Conservation (phyloP, 2,329 filamentous ascomycete genomes). For the Aspergillus aculeatinus region DNA sequence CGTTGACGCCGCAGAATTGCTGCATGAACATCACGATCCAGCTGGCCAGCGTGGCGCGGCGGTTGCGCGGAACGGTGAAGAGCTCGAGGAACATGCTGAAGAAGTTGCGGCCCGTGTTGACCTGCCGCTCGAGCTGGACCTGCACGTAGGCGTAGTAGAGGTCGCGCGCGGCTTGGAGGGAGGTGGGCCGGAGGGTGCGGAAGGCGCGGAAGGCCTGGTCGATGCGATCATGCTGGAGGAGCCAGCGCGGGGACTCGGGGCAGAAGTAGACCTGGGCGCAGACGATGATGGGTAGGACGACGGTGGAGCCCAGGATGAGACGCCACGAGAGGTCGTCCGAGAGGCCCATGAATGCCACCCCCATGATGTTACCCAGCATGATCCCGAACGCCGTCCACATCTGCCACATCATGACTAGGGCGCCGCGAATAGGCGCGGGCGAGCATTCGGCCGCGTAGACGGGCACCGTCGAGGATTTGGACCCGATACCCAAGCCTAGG, state of each 20-base stretch:
- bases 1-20: slow-evolving; percentile 57
- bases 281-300: slow-evolving; percentile 58
- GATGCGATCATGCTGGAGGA: slow-evolving; percentile 50
- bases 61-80: slow-evolving; percentile 61
- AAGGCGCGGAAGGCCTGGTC: slow-evolving; percentile 52
- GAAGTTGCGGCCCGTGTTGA: slow-evolving; percentile 52
- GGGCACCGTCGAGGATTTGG: slow-evolving; percentile 47
- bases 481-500: slow-evolving; percentile 44
- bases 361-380: slow-evolving; percentile 51
- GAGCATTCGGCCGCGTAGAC: slow-evolving; percentile 51
- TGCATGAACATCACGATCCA: slow-evolving; percentile 68
- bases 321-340: slow-evolving; percentile 60
- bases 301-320: slow-evolving; percentile 67
- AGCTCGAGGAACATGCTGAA: slow-evolving; percentile 58
- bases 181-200: slow-evolving; percentile 47
- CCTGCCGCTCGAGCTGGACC: slow-evolving; percentile 59
- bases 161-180: slow-evolving; percentile 57
- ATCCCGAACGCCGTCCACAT: slow-evolving; percentile 50
- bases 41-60: slow-evolving; percentile 57
- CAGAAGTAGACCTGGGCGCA: slow-evolving; percentile 65
- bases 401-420: slow-evolving; percentile 55
- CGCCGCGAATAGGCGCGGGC: slow-evolving; percentile 51
- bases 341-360: slow-evolving; percentile 47
- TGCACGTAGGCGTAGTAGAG: slow-evolving; percentile 59
- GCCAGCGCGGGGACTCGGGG: slow-evolving; percentile 54